Evolutionary conservation across 169 alveolate genomes (phyloP).

Genomic region (Plasmodium adleri): DNA sequence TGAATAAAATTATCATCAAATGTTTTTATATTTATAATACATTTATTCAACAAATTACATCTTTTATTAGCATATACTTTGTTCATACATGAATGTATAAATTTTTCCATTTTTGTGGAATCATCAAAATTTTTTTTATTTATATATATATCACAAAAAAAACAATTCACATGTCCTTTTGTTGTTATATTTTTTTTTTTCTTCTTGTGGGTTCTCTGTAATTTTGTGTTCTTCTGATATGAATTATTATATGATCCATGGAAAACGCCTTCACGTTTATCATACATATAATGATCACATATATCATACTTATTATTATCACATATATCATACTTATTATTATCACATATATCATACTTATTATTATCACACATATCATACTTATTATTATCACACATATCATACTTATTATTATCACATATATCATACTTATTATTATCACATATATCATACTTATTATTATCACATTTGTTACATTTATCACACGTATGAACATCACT

Average conservation of each 20-base stretch:
- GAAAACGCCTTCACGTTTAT: too few relatives aligned
- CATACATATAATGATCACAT: too few relatives aligned
- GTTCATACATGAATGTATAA: constrained; percentile 28
- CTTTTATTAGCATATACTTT: constrained; percentile 42
- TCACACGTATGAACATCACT: background rate
- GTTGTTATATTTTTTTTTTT: background rate
- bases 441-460: background rate
- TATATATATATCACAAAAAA: constrained; percentile 25
- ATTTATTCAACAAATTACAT: constrained; percentile 46
- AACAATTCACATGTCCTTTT: constrained; percentile 15
- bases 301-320: too few relatives aligned
- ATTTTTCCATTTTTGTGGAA: constrained; percentile 24
- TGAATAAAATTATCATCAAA: constrained; percentile 69
- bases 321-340: background rate
- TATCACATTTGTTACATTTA: background rate
- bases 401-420: background rate
- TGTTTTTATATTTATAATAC: constrained; percentile 66
- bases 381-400: background rate
- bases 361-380: background rate
- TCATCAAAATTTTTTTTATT: constrained; percentile 13
- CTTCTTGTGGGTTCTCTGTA: background rate
- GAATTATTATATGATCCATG: too few relatives aligned
- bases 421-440: background rate
- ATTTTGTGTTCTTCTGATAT: too few relatives aligned
- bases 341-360: background rate